Percentiles rank a stretch among this genome's conserved stretches.
These are phyloP conservation scores for Pseudopithomyces chartarum DNA, from an alignment of 2,329 filamentous ascomycete species.

Conservation along the genomic window DNA sequence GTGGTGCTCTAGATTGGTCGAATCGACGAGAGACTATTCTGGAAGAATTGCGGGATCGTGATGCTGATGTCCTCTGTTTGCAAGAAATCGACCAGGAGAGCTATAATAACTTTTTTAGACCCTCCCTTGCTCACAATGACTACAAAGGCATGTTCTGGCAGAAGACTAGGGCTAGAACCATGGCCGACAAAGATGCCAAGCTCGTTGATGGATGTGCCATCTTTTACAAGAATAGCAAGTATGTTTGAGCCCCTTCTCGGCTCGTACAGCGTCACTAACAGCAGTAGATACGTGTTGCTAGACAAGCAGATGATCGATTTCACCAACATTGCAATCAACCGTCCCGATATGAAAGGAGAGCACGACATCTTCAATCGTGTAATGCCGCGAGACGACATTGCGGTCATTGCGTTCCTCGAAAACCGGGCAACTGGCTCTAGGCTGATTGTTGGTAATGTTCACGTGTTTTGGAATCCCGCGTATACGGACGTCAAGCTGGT, in stretches of 20 bases:
- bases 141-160: constrained; percentile 96
- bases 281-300: constrained; percentile 72
- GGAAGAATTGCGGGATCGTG: constrained; percentile 76
- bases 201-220: constrained; percentile 95
- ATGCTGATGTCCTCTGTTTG: constrained; percentile 88
- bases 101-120: constrained; percentile 88
- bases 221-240: constrained; percentile 93
- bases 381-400: constrained; percentile 98
- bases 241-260: constrained; percentile 20
- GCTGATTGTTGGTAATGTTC: constrained; percentile 90
- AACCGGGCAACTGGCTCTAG: constrained; percentile 88
- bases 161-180: constrained; percentile 86
- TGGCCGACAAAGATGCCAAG: constrained; percentile 86
- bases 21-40: constrained; percentile 83
- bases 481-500: constrained; percentile 95
- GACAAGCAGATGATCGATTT: constrained; percentile 97
- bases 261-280: constrained; percentile 13
- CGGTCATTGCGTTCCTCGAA: constrained; percentile 88
- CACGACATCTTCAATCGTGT: constrained; percentile 98
- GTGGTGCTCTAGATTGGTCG: constrained; percentile 81
- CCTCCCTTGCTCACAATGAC: constrained; percentile 81
- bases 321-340: constrained; percentile 86
- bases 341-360: constrained; percentile 95
- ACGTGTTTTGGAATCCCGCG: constrained; percentile 92
- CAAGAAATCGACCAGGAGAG: constrained; percentile 93